Base-by-base conservation (phyloP, 257 asterid genomes). In the Anisodus acutangulus region DNA sequence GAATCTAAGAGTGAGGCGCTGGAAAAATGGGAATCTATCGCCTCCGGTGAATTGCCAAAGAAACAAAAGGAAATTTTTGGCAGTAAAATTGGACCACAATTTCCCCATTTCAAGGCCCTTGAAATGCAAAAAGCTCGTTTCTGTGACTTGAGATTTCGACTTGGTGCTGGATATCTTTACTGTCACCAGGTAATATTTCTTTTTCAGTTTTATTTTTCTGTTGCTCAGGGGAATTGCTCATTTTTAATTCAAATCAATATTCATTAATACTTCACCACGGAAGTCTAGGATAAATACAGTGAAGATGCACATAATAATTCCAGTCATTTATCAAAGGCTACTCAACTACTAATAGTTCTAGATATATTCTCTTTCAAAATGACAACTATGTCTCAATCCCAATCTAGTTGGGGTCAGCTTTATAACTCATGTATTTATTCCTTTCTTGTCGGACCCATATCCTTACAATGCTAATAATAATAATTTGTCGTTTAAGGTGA, bases 101-200 rank as follows among this genome's bases (percentile, higher is more conserved):
- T 96, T 89, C 99, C 98, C 16, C 71, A 17, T 43, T 92, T 96
- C 78, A 91, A 82, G 89, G 87, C 97, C 76, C 80, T 82, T 80
- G 86, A 87, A 81, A 96, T 96, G 99, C 92, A 91, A 80, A 83
- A 84, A 7, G 85, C 89, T 43, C 92, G 98, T 62, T 94, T 96
- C 82, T 92, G 98, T 63, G 98, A 96, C 90, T 66, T 96, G 6
- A 86, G 58, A 71, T 92, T 94, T 84, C 92, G 94, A 81, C 93
- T 94, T 67, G 99, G 98, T 62, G 97, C 98, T 84, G 97, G 97
- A 72, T 96, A 94, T 91, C 84, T 92, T 15, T 94, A 93, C 82
- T 96, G 98, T 87, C 99, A 94, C 83, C 99, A 93, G 95, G 98
- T 95, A 88, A 58, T 8, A 59, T 19, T 19, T 87, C n/a, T 68